Conservation (phyloP, 768 basidiomycete species). For the Pleurotus djamor region DNA sequence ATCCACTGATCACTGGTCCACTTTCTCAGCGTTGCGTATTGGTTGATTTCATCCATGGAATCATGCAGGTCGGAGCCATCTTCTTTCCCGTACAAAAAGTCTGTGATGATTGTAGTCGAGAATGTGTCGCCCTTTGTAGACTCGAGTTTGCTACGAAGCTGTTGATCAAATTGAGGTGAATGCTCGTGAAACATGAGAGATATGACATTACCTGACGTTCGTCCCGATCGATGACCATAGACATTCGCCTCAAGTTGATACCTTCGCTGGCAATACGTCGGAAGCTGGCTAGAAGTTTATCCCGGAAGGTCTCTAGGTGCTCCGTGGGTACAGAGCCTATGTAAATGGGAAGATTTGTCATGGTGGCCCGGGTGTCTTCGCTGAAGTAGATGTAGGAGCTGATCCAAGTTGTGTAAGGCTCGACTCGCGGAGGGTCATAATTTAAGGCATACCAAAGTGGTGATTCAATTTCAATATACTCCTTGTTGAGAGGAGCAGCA, state of each 20-base stretch:
- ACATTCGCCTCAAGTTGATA: conserved; percentile 90
- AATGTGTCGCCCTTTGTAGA: conserved; percentile 82
- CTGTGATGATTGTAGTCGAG: conserved; percentile 68
- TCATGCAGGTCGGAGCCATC: conserved; percentile 77
- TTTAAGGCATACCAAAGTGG: conserved; percentile 70
- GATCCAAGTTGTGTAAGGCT: background rate
- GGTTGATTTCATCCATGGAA: conserved; percentile 76
- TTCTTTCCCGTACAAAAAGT: conserved; percentile 83
- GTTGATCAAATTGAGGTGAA: conserved; percentile 7
- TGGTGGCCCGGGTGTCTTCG: conserved; percentile 71
- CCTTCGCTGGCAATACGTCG: conserved; percentile 68
- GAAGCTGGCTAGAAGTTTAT: conserved; percentile 66
- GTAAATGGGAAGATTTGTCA: conserved; percentile 73
- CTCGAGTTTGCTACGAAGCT: conserved; percentile 85
- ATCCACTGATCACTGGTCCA: conserved; percentile 84
- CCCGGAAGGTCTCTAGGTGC: conserved; percentile 70
- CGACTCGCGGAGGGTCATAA: conserved; percentile 1
- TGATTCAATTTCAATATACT: conserved; percentile 87
- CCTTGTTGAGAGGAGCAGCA: conserved; percentile 82
- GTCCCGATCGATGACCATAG: conserved; percentile 81
- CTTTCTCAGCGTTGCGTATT: conserved; percentile 60
- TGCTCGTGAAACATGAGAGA: background rate
- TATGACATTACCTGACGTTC: conserved; percentile 67
- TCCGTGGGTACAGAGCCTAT: conserved; percentile 83
- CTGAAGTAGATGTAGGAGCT: conserved; percentile 88